Evolutionary conservation across 371 early-diverging fungal genomes (phyloP).

Genomic region (Mortierella sp.): DNA sequence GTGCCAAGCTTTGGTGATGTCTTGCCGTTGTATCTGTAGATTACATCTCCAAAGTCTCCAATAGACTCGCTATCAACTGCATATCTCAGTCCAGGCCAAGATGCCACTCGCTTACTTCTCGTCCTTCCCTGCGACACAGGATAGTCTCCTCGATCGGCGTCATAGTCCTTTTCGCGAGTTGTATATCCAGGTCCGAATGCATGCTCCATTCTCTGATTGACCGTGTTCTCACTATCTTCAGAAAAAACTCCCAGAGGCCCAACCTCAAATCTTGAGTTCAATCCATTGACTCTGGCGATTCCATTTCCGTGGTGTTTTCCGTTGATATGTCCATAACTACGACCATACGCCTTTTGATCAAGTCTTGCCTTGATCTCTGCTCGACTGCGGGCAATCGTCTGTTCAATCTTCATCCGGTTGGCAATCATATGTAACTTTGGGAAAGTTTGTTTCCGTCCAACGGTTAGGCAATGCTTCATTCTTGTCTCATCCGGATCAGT

Average conservation of each 20-base stretch:
- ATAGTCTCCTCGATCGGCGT: not conserved
- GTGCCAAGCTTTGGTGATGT: not conserved
- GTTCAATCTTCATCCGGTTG: constrained; percentile 83
- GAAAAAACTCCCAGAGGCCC: constrained; percentile 23
- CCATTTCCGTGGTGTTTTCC: no score
- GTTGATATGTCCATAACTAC: not conserved
- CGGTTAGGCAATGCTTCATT: constrained; percentile 64
- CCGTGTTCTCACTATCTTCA: constrained; percentile 49
- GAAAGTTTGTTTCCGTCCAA: constrained; percentile 78
- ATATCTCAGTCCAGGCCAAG: constrained; percentile 44
- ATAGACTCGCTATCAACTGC: constrained; percentile 34
- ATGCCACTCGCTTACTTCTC: constrained; percentile 17
- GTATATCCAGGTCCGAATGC: constrained; percentile 24
- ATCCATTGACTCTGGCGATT: not conserved
- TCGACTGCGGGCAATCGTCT: constrained; percentile 61
- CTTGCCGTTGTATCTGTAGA: not conserved
- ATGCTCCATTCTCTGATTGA: constrained; percentile 28
- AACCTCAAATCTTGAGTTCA: not conserved
- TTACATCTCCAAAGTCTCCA: constrained; percentile 17
- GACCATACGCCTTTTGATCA: constrained; percentile 26
- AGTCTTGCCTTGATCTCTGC: constrained; percentile 43
- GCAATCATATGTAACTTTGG: constrained; percentile 85
- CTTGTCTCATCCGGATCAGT: constrained; percentile 76
- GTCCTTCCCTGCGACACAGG: constrained; percentile 4
- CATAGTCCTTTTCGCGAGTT: not conserved